phyloP scores from a whole-genome alignment of 2,329 filamentous ascomycete species.

The Trichophyton rubrum region DNA sequence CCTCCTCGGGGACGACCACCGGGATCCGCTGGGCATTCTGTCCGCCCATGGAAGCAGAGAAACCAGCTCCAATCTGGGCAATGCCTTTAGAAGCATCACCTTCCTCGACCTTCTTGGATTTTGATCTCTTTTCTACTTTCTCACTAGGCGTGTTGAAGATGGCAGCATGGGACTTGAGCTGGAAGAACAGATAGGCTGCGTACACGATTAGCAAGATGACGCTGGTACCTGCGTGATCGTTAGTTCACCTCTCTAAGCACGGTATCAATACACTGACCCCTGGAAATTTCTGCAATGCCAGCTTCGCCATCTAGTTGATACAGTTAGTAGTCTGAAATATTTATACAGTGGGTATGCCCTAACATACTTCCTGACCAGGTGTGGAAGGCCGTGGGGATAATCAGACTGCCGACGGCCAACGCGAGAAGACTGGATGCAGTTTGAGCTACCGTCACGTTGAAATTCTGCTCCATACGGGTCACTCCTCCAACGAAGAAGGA shows the following conservation, averaged over 20 bases:
- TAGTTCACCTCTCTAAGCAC: slow-evolving; percentile 44
- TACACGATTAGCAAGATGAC: slow-evolving; percentile 71
- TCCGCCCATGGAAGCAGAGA: slow-evolving; percentile 39
- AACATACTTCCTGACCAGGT: slow-evolving; percentile 1
- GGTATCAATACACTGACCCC: neutral
- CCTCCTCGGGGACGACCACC: slow-evolving; percentile 49
- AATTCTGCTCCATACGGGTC: slow-evolving; percentile 73
- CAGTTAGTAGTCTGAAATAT: slow-evolving; percentile 39
- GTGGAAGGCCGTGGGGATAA: slow-evolving; percentile 2
- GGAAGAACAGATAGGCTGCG: slow-evolving; percentile 73
- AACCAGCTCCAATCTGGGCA: slow-evolving; percentile 40
- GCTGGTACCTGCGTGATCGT: neutral
- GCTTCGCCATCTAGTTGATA: slow-evolving; percentile 50
- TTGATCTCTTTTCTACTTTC: slow-evolving; percentile 53
- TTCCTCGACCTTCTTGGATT: slow-evolving; percentile 31
- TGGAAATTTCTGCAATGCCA: neutral
- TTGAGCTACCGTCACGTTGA: slow-evolving; percentile 86
- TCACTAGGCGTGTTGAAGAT: slow-evolving; percentile 71
- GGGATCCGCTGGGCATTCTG: slow-evolving; percentile 37
- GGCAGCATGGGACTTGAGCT: slow-evolving; percentile 68
- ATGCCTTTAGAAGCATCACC: slow-evolving; percentile 40
- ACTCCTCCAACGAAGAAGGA: slow-evolving; percentile 82
- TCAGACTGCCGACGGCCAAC: slow-evolving; percentile 61
- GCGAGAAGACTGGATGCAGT: slow-evolving; percentile 72
- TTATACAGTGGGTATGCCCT: neutral